phyloP scores from a whole-genome alignment of 495 filamentous ascomycete genomes.

The Aspergillus bridgeri region DNA sequence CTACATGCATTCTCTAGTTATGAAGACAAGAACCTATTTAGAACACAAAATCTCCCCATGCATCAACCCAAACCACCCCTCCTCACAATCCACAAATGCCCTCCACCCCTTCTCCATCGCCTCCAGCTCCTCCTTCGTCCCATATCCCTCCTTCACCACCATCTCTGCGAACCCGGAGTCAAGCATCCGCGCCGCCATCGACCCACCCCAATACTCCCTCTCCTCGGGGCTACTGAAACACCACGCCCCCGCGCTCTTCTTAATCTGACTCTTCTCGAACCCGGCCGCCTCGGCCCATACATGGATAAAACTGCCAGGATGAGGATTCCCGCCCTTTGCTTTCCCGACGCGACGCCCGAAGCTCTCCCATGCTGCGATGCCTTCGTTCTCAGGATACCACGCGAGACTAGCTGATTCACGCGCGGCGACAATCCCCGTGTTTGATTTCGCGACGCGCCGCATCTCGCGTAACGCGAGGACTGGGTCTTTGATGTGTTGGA shows the following conservation, averaged over 20 bases:
- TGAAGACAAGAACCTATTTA: constrained; percentile 18
- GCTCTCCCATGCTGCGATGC: constrained; percentile 38
- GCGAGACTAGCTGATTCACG: constrained; percentile 43
- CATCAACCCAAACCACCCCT: constrained; percentile 51
- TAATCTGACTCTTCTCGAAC: constrained; percentile 33
- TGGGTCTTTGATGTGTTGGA: constrained; percentile 51
- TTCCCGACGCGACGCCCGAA: constrained; percentile 31
- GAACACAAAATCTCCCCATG: constrained; percentile 54
- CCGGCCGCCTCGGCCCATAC: constrained; percentile 49
- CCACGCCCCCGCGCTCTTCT: constrained; percentile 43
- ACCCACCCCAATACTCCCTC: constrained; percentile 44
- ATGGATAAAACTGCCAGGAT: constrained; percentile 45
- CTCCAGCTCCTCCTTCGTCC: constrained; percentile 36
- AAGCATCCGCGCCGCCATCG: constrained; percentile 42
- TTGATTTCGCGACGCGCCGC: constrained; percentile 41
- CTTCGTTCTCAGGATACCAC: constrained; percentile 48
- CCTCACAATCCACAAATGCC: constrained; percentile 41
- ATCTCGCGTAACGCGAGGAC: constrained; percentile 48
- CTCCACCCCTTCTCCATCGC: constrained; percentile 40
- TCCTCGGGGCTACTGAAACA: constrained; percentile 44
- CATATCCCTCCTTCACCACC: constrained; percentile 36
- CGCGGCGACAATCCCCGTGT: constrained; percentile 52
- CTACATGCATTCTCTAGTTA: no score
- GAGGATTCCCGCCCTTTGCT: constrained; percentile 42
- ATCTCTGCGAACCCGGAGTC: constrained; percentile 38